Evolutionary conservation across 2,329 filamentous ascomycete species (phyloP), one percentile per base, ranked within the genome.

Genomic region (Cytospora piceae): DNA sequence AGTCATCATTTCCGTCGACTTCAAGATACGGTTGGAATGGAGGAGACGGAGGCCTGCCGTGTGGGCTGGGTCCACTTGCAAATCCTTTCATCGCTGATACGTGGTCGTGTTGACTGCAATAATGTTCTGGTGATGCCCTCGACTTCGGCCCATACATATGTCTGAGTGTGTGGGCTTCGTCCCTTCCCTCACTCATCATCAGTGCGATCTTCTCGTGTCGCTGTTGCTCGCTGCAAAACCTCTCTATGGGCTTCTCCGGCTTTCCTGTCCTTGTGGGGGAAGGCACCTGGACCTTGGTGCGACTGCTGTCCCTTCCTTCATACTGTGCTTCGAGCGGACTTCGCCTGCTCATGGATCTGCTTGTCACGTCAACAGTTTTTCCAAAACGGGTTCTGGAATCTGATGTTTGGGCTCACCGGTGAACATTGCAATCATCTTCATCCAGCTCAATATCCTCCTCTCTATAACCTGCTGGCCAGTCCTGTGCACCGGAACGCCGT

Each of bases 151-250:
- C n/a, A 49, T 14, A 14, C 3, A 24, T 24, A 14, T 49, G n/a
- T 20, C 12, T 5, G 46, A 22, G 46, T 4, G 46, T 14, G 4
- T 49, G n/a, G 46, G 46, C n/a, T 49, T 56, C 61, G 24, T 39
- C 53, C 22, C 61, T 32, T 17, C 39, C 46, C 4, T 4, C 46
- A n/a, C 46, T 39, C 59, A 66, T 66, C 59, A 63, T 63, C 54
- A 63, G 32, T 20, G 64, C 64, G 12, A 66, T 66, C 39, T 55
- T 61, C 55, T 66, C 64, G 31, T 66, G 64, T 37, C 64, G 64
- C 27, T 66, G 58, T 34, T 42, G 54, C 53, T 63, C 64, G 31
- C 63, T 42, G 37, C 55, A 66, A n/a, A 63, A 66, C 22, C 61
- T 6, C 55, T 66, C 64, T 17, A 63, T 49, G 32, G 64, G 64